Evolutionary conservation across 495 filamentous ascomycete species (phyloP), one percentile per base, ranked within the genome.

Genomic region (Letharia lupina): DNA sequence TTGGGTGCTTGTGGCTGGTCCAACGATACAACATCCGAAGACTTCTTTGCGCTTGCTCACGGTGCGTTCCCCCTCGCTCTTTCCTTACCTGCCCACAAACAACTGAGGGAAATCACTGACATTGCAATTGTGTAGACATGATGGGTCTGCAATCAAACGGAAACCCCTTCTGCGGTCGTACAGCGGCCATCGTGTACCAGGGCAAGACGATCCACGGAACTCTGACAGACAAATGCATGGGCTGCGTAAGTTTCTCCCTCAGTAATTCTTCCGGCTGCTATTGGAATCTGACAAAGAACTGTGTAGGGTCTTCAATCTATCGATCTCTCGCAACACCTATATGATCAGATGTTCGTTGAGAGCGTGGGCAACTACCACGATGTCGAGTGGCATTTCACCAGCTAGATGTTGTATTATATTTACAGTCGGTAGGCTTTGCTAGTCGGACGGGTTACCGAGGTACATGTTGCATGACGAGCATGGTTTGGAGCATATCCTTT

Each of bases 211-310:
- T 82, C 81, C 23, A 70, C 72, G 88, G 83, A 47, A 79, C 63
- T 16, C 83, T 91, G 59, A 84, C 83, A 50, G 90, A 93, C 81
- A 89, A 89, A 77, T 93, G 90, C 80, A 82, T 82, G 73, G 87
- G 88, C 71, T 92, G 90, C 71, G 65, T 60, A 33, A 68, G 67
- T 58, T 33, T 18, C 31, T 54, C 10, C 28, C 45, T 45, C 23
- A 23, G 18, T 13, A 11, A 28, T 7, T 31, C 18, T 23, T 48
- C 12, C 23, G 11, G 10, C 6, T 59, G 12, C 23, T 12, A 13
- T n/a, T 28, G 13, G 16, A 23, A 45, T 13, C 57, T 57, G 60
- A 64, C 20, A n/a, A 39, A 16, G 23, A 15, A 2, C 1, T 54
- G 18, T 28, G 42, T 39, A 64, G 39, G 63, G 75, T 64, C 67